Evolutionary conservation across 2,329 filamentous ascomycete species (phyloP), one percentile per base, ranked within the genome.

Genomic region (Trichoderma asperellum): DNA sequence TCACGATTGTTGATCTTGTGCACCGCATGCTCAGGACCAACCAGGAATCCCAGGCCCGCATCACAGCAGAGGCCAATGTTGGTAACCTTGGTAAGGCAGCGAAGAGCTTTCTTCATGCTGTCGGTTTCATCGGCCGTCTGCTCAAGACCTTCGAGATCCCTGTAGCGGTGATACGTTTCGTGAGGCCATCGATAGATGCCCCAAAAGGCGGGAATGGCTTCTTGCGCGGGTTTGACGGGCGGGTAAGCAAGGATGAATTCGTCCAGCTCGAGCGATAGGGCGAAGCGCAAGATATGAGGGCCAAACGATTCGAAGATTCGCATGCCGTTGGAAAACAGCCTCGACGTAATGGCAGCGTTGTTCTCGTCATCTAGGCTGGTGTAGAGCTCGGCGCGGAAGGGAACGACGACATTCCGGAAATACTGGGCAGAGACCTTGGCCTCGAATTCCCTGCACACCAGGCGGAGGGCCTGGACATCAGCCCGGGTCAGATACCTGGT

Each of bases 61-160:
- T 91, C 88, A 52, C 91, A 84, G 21, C 88, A 91, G 4, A 93
- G 78, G 0, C 87, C 90, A n/a, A 93, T 82, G 70, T 91, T 88
- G 43, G 81, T 83, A 2, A 90, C 85, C 10, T 83, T 82, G 2
- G 76, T 79, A 1, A 92, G 81, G 64, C 84, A 85, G 12, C 81
- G 81, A 68, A 93, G 84, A 3, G 89, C 88, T 40, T 83, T 81
- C 71, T 84, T 87, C 87, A 91, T 89, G 35, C 83, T 84, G 11
- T 83, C 81, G 0, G 85, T 88, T 73, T 90, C 88, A 73, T 92
- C 89, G 5, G 89, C 88, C 11, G 87, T 85, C 63, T 85, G 81
- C 75, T 91, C 89, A 2, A 91, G 81, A 10, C 83, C 84, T 70
- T 87, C 87, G 10, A 91, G 81, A 59, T 86, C 82, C 37, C 84